Evolutionary conservation across 164 flowering plant genomes (phyloP), one percentile per base, ranked within the genome.

Genomic region (Houttuynia cordata): DNA sequence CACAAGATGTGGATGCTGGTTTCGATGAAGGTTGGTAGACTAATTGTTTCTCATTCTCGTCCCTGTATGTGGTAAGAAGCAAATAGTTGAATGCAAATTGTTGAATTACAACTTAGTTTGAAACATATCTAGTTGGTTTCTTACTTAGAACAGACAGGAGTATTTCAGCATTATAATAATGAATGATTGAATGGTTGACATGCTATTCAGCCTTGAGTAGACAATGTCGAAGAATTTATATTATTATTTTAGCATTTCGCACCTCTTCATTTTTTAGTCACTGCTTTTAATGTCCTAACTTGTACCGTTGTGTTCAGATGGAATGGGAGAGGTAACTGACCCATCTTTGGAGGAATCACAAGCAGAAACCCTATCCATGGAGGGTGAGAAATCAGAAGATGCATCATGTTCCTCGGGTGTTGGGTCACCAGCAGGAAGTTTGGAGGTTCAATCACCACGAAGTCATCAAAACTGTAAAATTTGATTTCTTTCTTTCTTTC

Each of bases 261-360:
- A 52, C 23, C 23, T 23, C 24, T 34, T 8, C 23, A 56, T 10
- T 25, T 20, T 1, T 24, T 23, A n/a, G n/a, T 13, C 17, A 19
- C 40, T 20, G n/a, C n/a, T n/a, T n/a, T n/a, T n/a, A n/a, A n/a
- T n/a, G n/a, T n/a, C n/a, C n/a, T n/a, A 1, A 5, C 34, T 62
- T 17, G 39, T 53, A 56, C 24, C 59, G 45, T 24, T 51, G 45
- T 54, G 61, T 56, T 45, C 66, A 68, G 65, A 69, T 60, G 75
- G 57, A 60, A 80, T 73, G 53, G 76, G 80, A n/a, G 91, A 82
- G 74, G 79, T 80, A 34, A 67, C 73, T 58, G 77, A 82, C 71
- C 68, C 78, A 0, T 63, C 74, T 24, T 30, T 49, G 19, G 84
- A 76, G 57, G 68, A 57, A 58, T 76, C 20, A 52, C 59, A 39